Evolutionary conservation across 202 grass and related monocot species (phyloP), one percentile per base, ranked within the genome.

Genomic region (Schoenoplectus triqueter): DNA sequence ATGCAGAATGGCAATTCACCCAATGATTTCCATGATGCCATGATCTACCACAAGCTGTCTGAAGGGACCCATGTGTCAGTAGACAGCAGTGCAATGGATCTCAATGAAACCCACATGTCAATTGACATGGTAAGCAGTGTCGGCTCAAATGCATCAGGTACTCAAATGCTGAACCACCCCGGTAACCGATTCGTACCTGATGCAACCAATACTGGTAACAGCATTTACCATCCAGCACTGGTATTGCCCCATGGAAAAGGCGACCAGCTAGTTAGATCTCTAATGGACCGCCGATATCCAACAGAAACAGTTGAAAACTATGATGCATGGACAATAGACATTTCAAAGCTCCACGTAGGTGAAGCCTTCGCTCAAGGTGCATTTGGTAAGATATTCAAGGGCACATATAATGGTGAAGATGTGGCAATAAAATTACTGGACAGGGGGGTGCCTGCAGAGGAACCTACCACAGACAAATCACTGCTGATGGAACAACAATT

Each of bases 401-500:
- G 92, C 10, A 88, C 86, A 1, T 94, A 94, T 39, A 90, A 87
- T 1, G 92, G 92, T 77, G 92, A 91, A 74, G 89, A 94, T 61
- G 92, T 94, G 59, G 92, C 92, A 9, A 86, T 94, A 80, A 94
- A 94, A 75, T 84, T 94, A 42, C 75, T 94, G 51, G 89, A 94
- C 56, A 91, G 87, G 31, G 31, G 31, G 75, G 75, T 61, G 5
- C 51, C 49, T 0, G 87, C 87, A 45, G 89, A 93, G 52, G 88
- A 93, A 78, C 75, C 75, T 87, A 90, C 87, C 8, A 78, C 6
- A 44, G 92, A 92, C 70, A 94, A 90, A 69, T 87, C 89, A 0
- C 88, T 89, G 41, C 77, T 92, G 82, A 92, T 94, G 92, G 92
- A 92, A 75, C 92, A 94, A 20, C 92, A 94, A 17, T 94, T 94